Evolutionary conservation across 257 asterid genomes (phyloP).

Genomic region (Solanum okadae): DNA sequence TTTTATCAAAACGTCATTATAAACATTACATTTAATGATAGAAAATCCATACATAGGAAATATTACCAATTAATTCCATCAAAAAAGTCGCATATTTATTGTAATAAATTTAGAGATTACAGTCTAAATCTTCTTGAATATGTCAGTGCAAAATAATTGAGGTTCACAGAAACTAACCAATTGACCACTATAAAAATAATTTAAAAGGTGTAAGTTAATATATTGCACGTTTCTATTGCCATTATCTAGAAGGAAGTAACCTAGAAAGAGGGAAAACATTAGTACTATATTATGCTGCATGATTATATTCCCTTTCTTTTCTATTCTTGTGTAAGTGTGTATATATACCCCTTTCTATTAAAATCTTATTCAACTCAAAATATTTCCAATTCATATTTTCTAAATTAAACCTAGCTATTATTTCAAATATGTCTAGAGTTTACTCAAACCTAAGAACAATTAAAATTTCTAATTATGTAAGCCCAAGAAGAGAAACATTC

Average conservation of each 20-base stretch:
- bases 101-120: no score
- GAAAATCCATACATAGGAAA: no score
- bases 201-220: not conserved
- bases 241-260: not conserved
- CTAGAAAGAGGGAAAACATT: not conserved
- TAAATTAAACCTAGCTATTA: not conserved
- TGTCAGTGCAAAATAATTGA: not conserved
- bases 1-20: no score
- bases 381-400: not conserved
- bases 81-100: no score
- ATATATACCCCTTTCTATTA: not conserved
- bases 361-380: not conserved
- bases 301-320: not conserved
- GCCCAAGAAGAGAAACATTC: slow-evolving; percentile 30
- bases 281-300: not conserved
- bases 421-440: not conserved
- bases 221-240: not conserved
- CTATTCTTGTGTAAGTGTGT: not conserved
- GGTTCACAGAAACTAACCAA: no score
- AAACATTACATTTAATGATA: no score
- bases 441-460: not conserved
- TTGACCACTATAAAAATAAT: not conserved
- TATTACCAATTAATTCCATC: no score
- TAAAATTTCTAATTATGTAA: not conserved
- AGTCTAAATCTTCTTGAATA: no score